Conservation (phyloP, 2,329 filamentous ascomycete genomes). For the Helicocarpus griseus region DNA sequence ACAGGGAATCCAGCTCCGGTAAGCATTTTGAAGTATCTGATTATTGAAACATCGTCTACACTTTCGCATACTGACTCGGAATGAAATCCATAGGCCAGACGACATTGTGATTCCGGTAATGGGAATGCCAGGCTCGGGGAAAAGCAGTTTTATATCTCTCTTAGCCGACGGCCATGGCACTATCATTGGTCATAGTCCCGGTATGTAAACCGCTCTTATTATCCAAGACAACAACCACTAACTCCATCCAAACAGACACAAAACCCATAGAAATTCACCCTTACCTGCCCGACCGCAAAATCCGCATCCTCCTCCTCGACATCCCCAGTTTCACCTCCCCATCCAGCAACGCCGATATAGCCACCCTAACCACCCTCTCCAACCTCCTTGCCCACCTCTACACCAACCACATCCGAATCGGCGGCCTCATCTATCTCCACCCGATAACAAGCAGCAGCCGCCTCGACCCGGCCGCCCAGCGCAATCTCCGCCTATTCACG, state of each 20-base stretch:
- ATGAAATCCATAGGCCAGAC: neutral
- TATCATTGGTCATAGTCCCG: slow-evolving; percentile 6
- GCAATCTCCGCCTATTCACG: slow-evolving; percentile 9
- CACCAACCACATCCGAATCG: slow-evolving; percentile 3
- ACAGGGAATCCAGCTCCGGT: neutral
- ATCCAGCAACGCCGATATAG: slow-evolving; percentile 5
- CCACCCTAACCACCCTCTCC: slow-evolving; percentile 9
- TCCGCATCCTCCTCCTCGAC: slow-evolving; percentile 9
- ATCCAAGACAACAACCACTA: neutral
- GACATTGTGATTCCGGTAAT: slow-evolving; percentile 7
- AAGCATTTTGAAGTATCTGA: neutral
- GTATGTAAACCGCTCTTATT: neutral
- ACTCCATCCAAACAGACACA: slow-evolving; percentile 1
- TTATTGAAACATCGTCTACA: too few species aligned
- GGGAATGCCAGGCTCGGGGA: slow-evolving; percentile 9
- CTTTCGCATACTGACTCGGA: too few species aligned
- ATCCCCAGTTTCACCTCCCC: slow-evolving; percentile 14
- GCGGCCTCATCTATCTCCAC: slow-evolving; percentile 12
- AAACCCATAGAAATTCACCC: neutral
- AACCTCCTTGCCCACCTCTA: slow-evolving; percentile 5
- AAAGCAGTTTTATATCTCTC: slow-evolving; percentile 10
- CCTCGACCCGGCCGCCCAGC: slow-evolving; percentile 7
- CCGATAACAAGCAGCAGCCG: slow-evolving; percentile 7
- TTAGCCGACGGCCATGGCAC: neutral
- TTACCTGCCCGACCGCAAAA: neutral